Evolutionary conservation across 2,329 filamentous ascomycete species (phyloP), one percentile per base, ranked within the genome.

Genomic region (Pestalotiopsis fici): DNA sequence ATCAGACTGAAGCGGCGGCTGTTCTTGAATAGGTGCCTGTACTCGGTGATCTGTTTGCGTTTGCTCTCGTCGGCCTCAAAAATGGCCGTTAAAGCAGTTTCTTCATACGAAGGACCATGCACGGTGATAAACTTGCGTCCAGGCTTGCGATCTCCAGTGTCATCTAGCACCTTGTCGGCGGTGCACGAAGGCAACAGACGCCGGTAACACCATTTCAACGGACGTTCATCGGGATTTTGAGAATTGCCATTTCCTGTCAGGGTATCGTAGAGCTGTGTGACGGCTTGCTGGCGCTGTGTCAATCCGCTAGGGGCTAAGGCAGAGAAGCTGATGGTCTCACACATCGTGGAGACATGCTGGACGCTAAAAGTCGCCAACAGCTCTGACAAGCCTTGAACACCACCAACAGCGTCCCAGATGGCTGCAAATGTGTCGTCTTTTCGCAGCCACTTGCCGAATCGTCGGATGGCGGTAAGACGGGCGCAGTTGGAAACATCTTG

Each of bases 391-490:
- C 66, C 66, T 13, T 47, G 4, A 23, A 55, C 28, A 13, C 39
- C 54, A 3, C 66, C 66, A 1, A 64, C 18, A 2, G 66, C 66
- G 13, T 47, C 31, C 66, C 66, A 67, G 18, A 64, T 67, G 15
- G 21, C 27, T 11, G 18, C 3, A 31, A 72, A 69, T 15, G 28
- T 35, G 15, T n/a, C 18, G 3, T 65, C 64, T 11, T 43, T 65
- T 47, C 66, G 59, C 7, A 66, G 15, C 18, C 55, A 43, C 35
- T 68, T 71, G 18, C 62, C 70, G 57, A 73, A 68, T 11, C 61
- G 65, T 13, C 61, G 43, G 27, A 72, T 71, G 59, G 71, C 70
- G 3, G 68, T 27, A 25, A 61, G 63, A n/a, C 70, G 66, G 12
- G 43, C 61, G 27, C 68, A n/a, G 27, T 59, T 43, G 12, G 72